Conservation (phyloP, 345 rosid genomes). For the Isatis tinctoria region DNA sequence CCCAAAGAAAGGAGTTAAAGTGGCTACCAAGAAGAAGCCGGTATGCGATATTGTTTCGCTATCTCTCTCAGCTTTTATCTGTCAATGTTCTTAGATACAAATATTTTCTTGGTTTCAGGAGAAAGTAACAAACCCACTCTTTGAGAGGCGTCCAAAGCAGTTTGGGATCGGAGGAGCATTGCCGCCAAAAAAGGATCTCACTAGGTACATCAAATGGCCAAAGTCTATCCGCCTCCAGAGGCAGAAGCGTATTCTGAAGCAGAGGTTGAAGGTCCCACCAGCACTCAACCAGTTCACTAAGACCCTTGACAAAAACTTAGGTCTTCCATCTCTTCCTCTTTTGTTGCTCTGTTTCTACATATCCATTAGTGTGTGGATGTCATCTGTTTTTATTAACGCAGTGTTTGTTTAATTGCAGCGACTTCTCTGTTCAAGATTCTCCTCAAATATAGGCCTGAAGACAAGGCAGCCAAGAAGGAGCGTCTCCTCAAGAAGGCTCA, state of each 20-base stretch:
- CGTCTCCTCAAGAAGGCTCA: slow-evolving; percentile 52
- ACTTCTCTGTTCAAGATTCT: slow-evolving; percentile 45
- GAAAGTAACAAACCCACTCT: slow-evolving; percentile 59
- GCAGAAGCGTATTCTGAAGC: slow-evolving; percentile 67
- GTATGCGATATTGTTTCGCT: neutral
- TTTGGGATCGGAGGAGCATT: slow-evolving; percentile 80
- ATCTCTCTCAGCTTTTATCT: neutral
- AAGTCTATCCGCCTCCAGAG: slow-evolving; percentile 62
- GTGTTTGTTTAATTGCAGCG: slow-evolving; percentile 27
- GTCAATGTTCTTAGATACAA: neutral
- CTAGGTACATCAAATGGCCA: slow-evolving; percentile 65
- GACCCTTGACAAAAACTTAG: slow-evolving; percentile 74
- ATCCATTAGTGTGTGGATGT: neutral
- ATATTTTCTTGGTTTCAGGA: slow-evolving; percentile 35
- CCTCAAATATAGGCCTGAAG: slow-evolving; percentile 62
- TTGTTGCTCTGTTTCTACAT: neutral
- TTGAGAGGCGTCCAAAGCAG: slow-evolving; percentile 73
- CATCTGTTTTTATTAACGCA: neutral
- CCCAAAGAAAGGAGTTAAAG: slow-evolving; percentile 29
- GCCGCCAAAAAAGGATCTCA: slow-evolving; percentile 76
- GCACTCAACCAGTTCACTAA: slow-evolving; percentile 76
- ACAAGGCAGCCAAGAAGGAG: slow-evolving; percentile 58
- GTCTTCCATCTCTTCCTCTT: slow-evolving; percentile 25
- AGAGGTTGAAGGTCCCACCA: slow-evolving; percentile 78
- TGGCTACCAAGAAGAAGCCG: slow-evolving; percentile 21